Evolutionary conservation across 345 rosid genomes (phyloP), one percentile per base, ranked within the genome.

Genomic region (Capsella bursapastoris): DNA sequence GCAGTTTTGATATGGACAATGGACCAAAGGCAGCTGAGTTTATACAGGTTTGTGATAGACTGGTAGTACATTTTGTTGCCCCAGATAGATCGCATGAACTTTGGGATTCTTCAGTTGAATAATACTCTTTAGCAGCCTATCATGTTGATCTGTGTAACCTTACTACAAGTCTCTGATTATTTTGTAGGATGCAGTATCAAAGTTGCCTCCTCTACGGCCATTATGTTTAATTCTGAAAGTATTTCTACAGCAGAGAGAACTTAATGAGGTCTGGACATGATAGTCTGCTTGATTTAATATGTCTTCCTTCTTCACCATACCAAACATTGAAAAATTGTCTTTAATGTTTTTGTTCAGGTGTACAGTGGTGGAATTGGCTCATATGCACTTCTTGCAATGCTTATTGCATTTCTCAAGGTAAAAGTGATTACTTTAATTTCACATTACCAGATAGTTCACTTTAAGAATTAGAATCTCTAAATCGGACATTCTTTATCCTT

Each of bases 1-100:
- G 66, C 90, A 94, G 98, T 79, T 94, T 94, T 87, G 96, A 94
- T 80, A 85, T 81, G 72, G 81, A 84, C 34, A 90, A 88, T 82
- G 98, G 98, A 77, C 98, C 98, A 58, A 89, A 83, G 83, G 98
- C 98, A 64, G 98, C 97, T 55, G 96, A 87, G 27, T 88, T 88
- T 78, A 94, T 94, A 50, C 82, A 88, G 98, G 97, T 94, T 77
- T 78, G 85, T 84, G 63, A 38, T 70, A 37, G 2, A 7, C 40
- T 37, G 40, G 8, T 40, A 34, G 40, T 56, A 37, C 50, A 51
- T 50, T 25, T 38, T 43, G 41, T 31, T 68, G 11, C 16, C 3
- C 14, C 22, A 56, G 7, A n/a, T 44, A 4, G 0, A 50, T 60
- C 38, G 3, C 48, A 43, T 8, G 14, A 29, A 2, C 10, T 43